Percentiles rank a stretch among this genome's conserved stretches.
Evolutionary conservation across 768 basidiomycete species (phyloP).

Genomic region (Auriscalpium vulgare): DNA sequence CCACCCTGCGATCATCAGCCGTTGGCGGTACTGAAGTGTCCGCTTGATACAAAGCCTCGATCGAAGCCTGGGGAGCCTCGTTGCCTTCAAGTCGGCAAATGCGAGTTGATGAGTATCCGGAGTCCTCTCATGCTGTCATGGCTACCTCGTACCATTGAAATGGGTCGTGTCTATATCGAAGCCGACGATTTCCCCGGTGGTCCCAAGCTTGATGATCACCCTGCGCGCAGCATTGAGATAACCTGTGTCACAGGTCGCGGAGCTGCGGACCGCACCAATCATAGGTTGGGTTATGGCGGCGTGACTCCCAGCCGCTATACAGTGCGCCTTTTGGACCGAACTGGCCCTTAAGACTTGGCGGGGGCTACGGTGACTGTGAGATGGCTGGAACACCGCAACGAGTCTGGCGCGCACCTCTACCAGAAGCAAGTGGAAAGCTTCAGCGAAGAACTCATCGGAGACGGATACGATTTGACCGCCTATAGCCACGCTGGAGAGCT

Average conservation of each 20-base stretch:
- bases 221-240: slow-evolving; percentile 28
- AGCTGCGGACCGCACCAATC: slow-evolving; percentile 61
- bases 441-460: slow-evolving; percentile 96
- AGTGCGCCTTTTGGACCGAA: slow-evolving; percentile 94
- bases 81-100: slow-evolving; percentile 46
- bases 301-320: slow-evolving; percentile 90
- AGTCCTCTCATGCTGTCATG: not conserved
- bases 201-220: slow-evolving; percentile 87
- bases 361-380: slow-evolving; percentile 44
- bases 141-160: slow-evolving; percentile 61
- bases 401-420: slow-evolving; percentile 48
- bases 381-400: slow-evolving; percentile 38
- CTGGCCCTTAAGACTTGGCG: slow-evolving; percentile 86
- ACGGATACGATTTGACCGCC: slow-evolving; percentile 68
- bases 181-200: slow-evolving; percentile 61
- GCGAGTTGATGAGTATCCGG: not conserved
- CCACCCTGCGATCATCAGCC: slow-evolving; percentile 46
- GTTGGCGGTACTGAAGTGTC: slow-evolving; percentile 32
- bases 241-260: not conserved
- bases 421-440: slow-evolving; percentile 73
- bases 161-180: slow-evolving; percentile 95
- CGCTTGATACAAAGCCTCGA: slow-evolving; percentile 48
- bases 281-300: slow-evolving; percentile 79
- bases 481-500: slow-evolving; percentile 81
- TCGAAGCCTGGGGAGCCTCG: slow-evolving; percentile 76